These are phyloP conservation scores for Russula emetica DNA, from an alignment of 768 basidiomycete species.

Conservation along the genomic window DNA sequence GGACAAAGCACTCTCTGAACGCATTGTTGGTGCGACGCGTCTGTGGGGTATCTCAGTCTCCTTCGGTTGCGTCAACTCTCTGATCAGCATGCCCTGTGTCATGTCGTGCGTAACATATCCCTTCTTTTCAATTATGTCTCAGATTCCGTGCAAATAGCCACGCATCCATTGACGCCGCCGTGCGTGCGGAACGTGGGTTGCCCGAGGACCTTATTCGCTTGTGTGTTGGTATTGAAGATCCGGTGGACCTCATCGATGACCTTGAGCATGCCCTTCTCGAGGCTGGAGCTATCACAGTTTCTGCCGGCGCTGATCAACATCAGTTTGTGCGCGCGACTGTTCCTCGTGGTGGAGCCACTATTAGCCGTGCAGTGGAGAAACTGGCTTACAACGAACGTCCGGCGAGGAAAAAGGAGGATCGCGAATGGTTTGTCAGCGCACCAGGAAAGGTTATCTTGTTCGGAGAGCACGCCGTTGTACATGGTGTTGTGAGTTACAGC, in stretches of 20 bases:
- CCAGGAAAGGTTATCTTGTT: slow-evolving; percentile 98
- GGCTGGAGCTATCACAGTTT: slow-evolving; percentile 77
- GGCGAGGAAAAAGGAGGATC: slow-evolving; percentile 34
- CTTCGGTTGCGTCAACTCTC: slow-evolving; percentile 95
- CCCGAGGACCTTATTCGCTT: slow-evolving; percentile 98
- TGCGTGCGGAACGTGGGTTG: slow-evolving; percentile 91
- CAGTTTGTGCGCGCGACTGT: slow-evolving; percentile 47
- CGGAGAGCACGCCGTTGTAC: slow-evolving; percentile 97
- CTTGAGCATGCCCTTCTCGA: slow-evolving; percentile 89
- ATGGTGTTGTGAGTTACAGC: slow-evolving; percentile 75
- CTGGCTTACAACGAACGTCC: slow-evolving; percentile 44
- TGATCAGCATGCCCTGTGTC: slow-evolving; percentile 98
- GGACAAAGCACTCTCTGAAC: slow-evolving; percentile 84
- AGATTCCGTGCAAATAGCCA: slow-evolving; percentile 50
- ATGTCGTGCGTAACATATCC: slow-evolving; percentile 80
- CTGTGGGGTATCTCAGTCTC: slow-evolving; percentile 98
- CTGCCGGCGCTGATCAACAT: slow-evolving; percentile 44
- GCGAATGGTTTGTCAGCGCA: slow-evolving; percentile 86
- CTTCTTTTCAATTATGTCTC: slow-evolving; percentile 13
- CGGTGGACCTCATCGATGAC: slow-evolving; percentile 89
- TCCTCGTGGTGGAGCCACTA: slow-evolving; percentile 34
- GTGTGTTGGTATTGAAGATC: slow-evolving; percentile 97
- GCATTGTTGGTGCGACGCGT: slow-evolving; percentile 86
- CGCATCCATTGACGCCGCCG: slow-evolving; percentile 93
- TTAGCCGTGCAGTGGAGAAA: slow-evolving; percentile 64